These are phyloP conservation scores for Liquidambar formosana DNA, from an alignment of 164 flowering plant species.

Conservation along the genomic window DNA sequence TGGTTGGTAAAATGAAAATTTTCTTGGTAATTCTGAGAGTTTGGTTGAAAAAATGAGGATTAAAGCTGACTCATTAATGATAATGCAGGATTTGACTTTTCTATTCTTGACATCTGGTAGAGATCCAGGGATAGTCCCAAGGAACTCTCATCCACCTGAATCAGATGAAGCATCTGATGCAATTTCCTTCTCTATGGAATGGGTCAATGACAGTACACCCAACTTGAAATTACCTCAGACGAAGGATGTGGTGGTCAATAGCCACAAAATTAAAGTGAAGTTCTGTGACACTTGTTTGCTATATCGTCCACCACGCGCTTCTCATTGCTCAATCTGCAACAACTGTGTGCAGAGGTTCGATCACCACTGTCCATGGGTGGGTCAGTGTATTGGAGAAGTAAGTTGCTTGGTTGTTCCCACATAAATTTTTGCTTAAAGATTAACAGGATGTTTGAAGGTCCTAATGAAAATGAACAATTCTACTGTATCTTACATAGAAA, in stretches of 20 bases:
- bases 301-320: slow-evolving; percentile 88
- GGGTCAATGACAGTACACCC: slow-evolving; percentile 18
- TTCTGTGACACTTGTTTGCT: slow-evolving; percentile 88
- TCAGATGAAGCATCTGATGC: slow-evolving; percentile 37
- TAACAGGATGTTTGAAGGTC: too few species aligned
- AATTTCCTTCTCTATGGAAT: slow-evolving; percentile 35
- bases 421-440: too few species aligned
- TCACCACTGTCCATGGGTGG: slow-evolving; percentile 99
- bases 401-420: slow-evolving; percentile 9
- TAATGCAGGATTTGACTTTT: slow-evolving; percentile 32
- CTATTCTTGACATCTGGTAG: slow-evolving; percentile 33
- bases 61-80: not conserved
- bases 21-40: not conserved
- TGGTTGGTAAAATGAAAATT: slow-evolving; percentile 34
- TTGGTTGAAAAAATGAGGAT: not conserved
- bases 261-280: slow-evolving; percentile 71
- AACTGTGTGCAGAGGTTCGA: slow-evolving; percentile 94
- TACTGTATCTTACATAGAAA: too few species aligned
- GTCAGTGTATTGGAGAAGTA: slow-evolving; percentile 93
- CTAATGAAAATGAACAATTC: too few species aligned
- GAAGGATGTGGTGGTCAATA: slow-evolving; percentile 73
- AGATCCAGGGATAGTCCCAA: slow-evolving; percentile 21
- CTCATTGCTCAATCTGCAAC: slow-evolving; percentile 96
- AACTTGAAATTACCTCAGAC: slow-evolving; percentile 51
- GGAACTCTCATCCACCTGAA: slow-evolving; percentile 29